Percentiles rank a stretch among this genome's conserved stretches.
These are phyloP conservation scores for Pythium folliculosum DNA, from an alignment of 352 stramenopile genomes.

Conservation along the genomic window DNA sequence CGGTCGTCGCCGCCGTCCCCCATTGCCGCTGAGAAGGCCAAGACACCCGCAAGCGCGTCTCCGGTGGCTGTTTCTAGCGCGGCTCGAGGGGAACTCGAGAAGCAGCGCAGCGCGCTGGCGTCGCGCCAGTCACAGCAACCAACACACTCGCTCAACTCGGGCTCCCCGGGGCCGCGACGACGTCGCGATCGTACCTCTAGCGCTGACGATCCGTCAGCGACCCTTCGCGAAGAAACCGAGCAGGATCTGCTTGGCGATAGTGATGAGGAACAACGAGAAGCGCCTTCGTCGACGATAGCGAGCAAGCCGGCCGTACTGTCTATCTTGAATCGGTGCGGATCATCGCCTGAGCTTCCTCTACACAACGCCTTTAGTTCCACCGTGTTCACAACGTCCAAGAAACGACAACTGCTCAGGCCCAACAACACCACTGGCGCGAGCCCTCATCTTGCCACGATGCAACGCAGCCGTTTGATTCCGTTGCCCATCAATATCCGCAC, in stretches of 20 bases:
- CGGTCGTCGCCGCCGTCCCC: constrained; percentile 7
- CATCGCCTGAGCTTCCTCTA: constrained; percentile 59
- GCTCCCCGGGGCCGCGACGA: constrained; percentile 17
- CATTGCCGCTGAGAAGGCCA: not conserved
- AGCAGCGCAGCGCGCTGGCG: constrained; percentile 22
- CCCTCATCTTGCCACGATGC: constrained; percentile 42
- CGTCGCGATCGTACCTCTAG: not conserved
- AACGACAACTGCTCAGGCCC: constrained; percentile 42
- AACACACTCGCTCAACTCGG: constrained; percentile 26
- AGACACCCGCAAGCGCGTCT: not conserved
- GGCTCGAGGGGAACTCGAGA: constrained; percentile 18
- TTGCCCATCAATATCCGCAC: constrained; percentile 54
- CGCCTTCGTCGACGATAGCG: not conserved
- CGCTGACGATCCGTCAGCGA: not conserved
- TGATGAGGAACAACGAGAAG: constrained; percentile 8
- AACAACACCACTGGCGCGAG: constrained; percentile 31
- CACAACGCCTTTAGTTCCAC: constrained; percentile 47
- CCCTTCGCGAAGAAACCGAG: constrained; percentile 28
- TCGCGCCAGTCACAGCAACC: constrained; percentile 21
- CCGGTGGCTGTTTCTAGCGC: not conserved
- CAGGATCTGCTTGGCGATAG: constrained; percentile 22
- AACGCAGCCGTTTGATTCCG: constrained; percentile 61
- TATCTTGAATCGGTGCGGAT: constrained; percentile 63
- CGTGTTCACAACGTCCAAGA: constrained; percentile 75
- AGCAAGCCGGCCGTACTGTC: constrained; percentile 23